Evolutionary conservation across 2,329 filamentous ascomycete genomes (phyloP).

Genomic region (Botrytis medusae): DNA sequence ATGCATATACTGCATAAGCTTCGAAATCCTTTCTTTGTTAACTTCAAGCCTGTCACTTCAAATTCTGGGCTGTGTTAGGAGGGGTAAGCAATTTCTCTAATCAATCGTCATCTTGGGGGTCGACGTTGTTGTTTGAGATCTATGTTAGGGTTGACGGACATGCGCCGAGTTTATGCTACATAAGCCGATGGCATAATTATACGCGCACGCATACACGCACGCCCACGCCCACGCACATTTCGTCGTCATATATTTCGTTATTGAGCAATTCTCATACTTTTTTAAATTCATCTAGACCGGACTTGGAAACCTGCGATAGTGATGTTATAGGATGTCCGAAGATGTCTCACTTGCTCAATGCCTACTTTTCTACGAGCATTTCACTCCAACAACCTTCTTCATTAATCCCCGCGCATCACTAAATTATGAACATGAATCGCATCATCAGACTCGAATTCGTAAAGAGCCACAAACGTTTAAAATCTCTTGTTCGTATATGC

Average conservation of each 20-base stretch:
- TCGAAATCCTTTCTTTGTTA: background rate
- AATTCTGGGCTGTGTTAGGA: background rate
- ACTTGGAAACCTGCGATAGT: background rate
- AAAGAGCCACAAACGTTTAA: background rate
- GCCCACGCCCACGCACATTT: background rate
- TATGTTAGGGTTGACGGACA: background rate
- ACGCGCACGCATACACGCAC: background rate
- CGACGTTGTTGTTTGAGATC: background rate
- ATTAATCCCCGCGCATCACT: background rate
- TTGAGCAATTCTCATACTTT: background rate
- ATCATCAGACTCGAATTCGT: background rate
- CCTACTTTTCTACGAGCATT: no score
- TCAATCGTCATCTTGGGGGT: background rate
- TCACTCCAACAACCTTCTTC: background rate
- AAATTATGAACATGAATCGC: background rate
- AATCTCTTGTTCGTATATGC: background rate
- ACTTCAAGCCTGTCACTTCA: background rate
- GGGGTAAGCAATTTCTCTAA: background rate
- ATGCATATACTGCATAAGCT: constrained; percentile 6
- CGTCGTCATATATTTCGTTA: background rate
- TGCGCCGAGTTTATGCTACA: background rate
- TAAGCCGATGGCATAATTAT: background rate
- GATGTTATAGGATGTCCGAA: background rate
- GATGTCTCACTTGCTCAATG: background rate
- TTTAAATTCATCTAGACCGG: background rate